A percentile compares a stretch with the other conserved stretches of the same genome.
Conservation (phyloP, 352 stramenopile species). For the Phytophthora pluvialis region DNA sequence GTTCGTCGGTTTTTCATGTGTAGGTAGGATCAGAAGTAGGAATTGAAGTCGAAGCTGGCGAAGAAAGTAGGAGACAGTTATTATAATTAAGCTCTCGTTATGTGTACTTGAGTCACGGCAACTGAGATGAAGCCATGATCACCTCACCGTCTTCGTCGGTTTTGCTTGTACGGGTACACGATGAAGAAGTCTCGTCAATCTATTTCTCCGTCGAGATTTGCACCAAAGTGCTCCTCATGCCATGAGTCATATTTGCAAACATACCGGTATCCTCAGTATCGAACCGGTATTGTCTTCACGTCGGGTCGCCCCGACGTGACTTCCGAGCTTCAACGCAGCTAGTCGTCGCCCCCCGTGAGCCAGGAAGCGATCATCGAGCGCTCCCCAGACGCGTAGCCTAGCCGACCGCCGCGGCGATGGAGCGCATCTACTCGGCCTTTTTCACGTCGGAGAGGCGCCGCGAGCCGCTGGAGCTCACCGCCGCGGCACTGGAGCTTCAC, state of each 20-base stretch:
- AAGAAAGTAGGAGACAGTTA: no score
- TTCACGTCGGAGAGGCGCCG: constrained; percentile 63
- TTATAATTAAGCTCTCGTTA: no score
- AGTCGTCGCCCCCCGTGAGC: background rate
- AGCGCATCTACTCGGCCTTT: constrained; percentile 89
- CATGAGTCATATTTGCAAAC: no score
- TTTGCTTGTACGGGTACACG: no score
- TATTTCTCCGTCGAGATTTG: constrained; percentile 9
- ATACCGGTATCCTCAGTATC: background rate
- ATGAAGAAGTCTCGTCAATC: no score
- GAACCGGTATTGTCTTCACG: background rate
- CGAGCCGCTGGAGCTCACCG: constrained; percentile 56
- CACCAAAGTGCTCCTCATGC: background rate
- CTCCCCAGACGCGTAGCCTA: background rate
- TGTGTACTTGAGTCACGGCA: no score
- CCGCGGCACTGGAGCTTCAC: constrained; percentile 67
- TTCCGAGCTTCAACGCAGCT: background rate
- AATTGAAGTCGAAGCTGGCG: no score
- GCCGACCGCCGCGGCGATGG: constrained; percentile 44
- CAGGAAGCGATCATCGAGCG: constrained; percentile 12
- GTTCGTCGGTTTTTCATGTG: no score
- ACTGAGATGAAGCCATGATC: background rate
- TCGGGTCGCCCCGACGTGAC: background rate
- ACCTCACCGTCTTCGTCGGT: background rate
- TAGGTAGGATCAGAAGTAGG: no score